A percentile compares a stretch with the other conserved stretches of the same genome.
Evolutionary conservation across 2,329 filamentous ascomycete species (phyloP).

Genomic region (Talaromyces marneffei): DNA sequence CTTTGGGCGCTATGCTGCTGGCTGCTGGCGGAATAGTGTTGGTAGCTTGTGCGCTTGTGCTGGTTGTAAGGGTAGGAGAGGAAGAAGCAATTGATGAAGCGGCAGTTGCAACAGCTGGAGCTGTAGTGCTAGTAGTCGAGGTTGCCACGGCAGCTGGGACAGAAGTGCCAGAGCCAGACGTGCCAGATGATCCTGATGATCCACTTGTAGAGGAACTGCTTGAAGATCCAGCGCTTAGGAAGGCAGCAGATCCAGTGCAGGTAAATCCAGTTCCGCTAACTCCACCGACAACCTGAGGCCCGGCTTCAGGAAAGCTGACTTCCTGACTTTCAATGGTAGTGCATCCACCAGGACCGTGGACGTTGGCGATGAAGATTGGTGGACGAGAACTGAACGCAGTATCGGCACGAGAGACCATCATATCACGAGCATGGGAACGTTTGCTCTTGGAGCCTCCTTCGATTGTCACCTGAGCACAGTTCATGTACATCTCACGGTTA

Average conservation of each 20-base stretch:
- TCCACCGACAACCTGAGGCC: slow-evolving; percentile 45
- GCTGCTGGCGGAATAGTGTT: slow-evolving; percentile 14
- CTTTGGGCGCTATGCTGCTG: slow-evolving; percentile 2
- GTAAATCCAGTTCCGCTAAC: slow-evolving; percentile 32
- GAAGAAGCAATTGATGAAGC: slow-evolving; percentile 1
- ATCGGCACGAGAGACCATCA: slow-evolving; percentile 9
- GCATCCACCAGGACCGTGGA: slow-evolving; percentile 50
- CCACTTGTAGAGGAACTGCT: background rate
- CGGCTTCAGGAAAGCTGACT: slow-evolving; percentile 61
- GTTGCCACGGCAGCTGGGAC: slow-evolving; percentile 13
- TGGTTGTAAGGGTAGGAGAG: slow-evolving; percentile 15
- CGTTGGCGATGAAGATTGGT: slow-evolving; percentile 65
- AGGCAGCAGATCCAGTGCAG: slow-evolving; percentile 27
- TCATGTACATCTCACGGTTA: slow-evolving; percentile 84
- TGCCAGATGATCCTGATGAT: slow-evolving; percentile 9
- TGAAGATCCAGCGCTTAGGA: slow-evolving; percentile 21
- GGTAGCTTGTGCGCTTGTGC: background rate
- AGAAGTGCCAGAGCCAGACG: slow-evolving; percentile 15
- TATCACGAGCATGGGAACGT: slow-evolving; percentile 15
- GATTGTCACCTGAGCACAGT: slow-evolving; percentile 68
- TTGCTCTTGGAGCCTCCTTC: slow-evolving; percentile 22
- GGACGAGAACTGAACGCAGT: slow-evolving; percentile 53
- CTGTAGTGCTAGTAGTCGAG: slow-evolving; percentile 5
- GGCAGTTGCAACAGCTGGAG: background rate
- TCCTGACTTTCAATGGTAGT: slow-evolving; percentile 53